Base-by-base conservation (phyloP, 2,329 filamentous ascomycete species). In the Phialemoniopsis sp. region DNA sequence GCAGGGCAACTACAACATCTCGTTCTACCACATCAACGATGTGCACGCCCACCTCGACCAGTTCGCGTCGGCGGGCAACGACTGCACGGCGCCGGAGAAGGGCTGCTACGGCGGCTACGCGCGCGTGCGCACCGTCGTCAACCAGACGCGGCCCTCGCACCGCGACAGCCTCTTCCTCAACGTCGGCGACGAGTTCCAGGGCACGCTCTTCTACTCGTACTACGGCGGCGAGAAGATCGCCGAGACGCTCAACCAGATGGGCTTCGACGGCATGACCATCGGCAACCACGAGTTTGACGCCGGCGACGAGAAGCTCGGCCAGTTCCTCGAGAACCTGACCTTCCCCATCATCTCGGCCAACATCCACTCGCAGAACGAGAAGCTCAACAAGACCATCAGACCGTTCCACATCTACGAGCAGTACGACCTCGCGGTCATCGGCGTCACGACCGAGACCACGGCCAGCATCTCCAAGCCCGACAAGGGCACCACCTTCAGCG, bases 21-120 rank as follows among this genome's bases (percentile, higher is more conserved):
- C 79, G 7, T 82, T 84, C 62, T 83, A 82, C 60, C 81, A 85
- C 56, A 70, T 85, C 66, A 85, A 85, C 52, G 80, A 85, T 53
- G 77, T 85, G 13, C 81, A 85, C 54, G 73, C 81, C 13, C 81
- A 85, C 53, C 64, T 85, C 14, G 80, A 84, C 53, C 60, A 84
- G 56, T 85, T 78, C 58, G 65, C 71, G 19, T 69, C 72, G 13
- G 76, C 76, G 0, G 80, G 80, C 39, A 75, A 76, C 10, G 78
- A 83, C 59, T 85, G 80, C 62, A 73, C 68, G 0, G 59, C 68
- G 18, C 71, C 76, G 1, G 58, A 67, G 37, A 62, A 66, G 35
- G 80, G 79, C 32, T 85, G 80, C 58, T 81, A 70, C 42, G 80
- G 80, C 18, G 80, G 81, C 21, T 84, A 83, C 46, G 69, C 80